These are phyloP conservation scores for Colletotrichum australisinense DNA, from an alignment of 2,329 filamentous ascomycete species.

Conservation along the genomic window DNA sequence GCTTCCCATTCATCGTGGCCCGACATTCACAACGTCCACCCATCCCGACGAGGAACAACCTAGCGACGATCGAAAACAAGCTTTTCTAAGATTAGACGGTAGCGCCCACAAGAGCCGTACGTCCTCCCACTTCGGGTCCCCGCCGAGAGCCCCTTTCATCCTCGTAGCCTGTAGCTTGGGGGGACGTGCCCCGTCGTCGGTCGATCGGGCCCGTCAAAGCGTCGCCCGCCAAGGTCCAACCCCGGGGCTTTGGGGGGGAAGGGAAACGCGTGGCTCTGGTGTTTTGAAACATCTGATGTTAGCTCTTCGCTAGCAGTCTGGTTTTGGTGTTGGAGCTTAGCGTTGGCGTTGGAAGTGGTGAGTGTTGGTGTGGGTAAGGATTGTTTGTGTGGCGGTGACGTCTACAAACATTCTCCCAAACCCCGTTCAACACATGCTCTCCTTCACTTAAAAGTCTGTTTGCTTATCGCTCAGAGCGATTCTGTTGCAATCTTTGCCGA, in stretches of 20 bases:
- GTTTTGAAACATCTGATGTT: conserved; percentile 16
- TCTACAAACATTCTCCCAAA: not conserved
- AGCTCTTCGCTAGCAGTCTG: not conserved
- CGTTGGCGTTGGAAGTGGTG: not conserved
- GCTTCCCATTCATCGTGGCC: not conserved
- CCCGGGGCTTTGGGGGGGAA: not conserved
- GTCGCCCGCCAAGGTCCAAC: not conserved
- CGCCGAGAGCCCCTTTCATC: conserved; percentile 3
- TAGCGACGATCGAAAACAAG: not conserved
- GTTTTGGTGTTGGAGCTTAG: not conserved
- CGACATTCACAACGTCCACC: not conserved
- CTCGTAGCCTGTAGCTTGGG: not conserved
- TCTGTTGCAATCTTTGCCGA: not conserved
- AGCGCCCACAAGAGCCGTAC: not conserved
- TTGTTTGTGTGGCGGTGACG: not conserved
- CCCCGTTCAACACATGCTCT: too few relatives aligned
- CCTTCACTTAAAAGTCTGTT: not conserved
- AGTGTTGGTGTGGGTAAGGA: not conserved
- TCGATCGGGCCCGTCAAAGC: conserved; percentile 18
- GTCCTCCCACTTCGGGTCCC: not conserved
- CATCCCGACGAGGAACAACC: not conserved
- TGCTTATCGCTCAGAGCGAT: not conserved
- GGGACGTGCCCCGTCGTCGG: not conserved
- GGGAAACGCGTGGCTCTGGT: conserved; percentile 5
- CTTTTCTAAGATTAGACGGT: conserved; percentile 4